Base-by-base conservation (phyloP, 139 green algal species). In the Chlorella sorokiniana region DNA sequence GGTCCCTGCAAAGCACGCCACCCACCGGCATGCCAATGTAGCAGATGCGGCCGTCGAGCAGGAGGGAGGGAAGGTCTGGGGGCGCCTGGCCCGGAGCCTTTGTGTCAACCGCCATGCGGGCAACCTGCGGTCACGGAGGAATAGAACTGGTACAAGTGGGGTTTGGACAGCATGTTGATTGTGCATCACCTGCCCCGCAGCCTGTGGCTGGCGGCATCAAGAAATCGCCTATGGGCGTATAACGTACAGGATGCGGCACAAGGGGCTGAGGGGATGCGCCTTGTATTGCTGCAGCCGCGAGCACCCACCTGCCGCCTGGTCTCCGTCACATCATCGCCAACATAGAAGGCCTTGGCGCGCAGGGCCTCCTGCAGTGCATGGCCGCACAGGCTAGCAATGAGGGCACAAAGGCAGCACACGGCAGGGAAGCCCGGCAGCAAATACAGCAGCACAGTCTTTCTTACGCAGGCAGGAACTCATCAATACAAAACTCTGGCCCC, bases 1-100 rank as follows among this genome's bases (percentile, higher is more conserved):
- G 22, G 52, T 20, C 27, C 22, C 52, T 61, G 25, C 52, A 6
- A 20, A n/a, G 52, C 52, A 9, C 27, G 10, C 69, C 35, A 42
- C 84, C 59, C 63, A 94, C 87, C 74, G 94, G 89, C 94, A 98
- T 96, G 56, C 94, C 94, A 40, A 98, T 90, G 86, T 94, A 98
- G 63, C 93, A 87, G 75, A 98, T 98, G 33, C 94, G 81, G 33
- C 84, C 89, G 78, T 98, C 94, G 56, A 98, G 86, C 51, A 98
- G 81, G 38, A 98, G 86, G 5, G 92, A 96, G 18, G 94, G 94
- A 79, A 98, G 86, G 76, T 98, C 94, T 7, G 94, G 94, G 0
- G 94, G 94, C 33, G 91, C 83, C 78, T 92, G 84, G 33, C 89
- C 74, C 29, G 85, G 75, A 3, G 75, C 83, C 75, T 87, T 79